Evolutionary conservation across 2,329 filamentous ascomycete species (phyloP).

Genomic region (Botrytis tulipae): DNA sequence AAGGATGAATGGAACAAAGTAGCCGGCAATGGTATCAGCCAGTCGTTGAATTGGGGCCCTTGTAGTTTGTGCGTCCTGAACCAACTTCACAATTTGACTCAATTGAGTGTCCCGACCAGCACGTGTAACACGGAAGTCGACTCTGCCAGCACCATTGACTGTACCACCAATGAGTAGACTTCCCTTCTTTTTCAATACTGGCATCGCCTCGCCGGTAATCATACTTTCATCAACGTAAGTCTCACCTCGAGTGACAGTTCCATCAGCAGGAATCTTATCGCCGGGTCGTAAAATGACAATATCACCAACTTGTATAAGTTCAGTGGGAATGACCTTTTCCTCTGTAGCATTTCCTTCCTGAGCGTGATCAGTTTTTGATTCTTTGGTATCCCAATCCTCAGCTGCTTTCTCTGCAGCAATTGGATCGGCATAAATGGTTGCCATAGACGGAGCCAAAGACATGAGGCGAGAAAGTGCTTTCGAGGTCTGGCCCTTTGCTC

Average conservation of each 20-base stretch:
- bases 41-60: constrained; percentile 92
- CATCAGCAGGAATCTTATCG: constrained; percentile 95
- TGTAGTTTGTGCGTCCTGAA: constrained; percentile 93
- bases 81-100: constrained; percentile 96
- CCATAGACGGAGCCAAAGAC: constrained; percentile 95
- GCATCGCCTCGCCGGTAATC: constrained; percentile 97
- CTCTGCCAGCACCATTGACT: constrained; percentile 86
- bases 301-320: constrained; percentile 90
- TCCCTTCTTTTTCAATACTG: constrained; percentile 83
- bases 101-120: constrained; percentile 94
- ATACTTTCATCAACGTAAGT: constrained; percentile 97
- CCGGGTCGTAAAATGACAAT: constrained; percentile 90
- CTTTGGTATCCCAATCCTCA: constrained; percentile 66
- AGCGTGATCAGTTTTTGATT: constrained; percentile 46
- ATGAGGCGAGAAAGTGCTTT: constrained; percentile 90
- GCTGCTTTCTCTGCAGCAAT: constrained; percentile 90
- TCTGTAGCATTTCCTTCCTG: constrained; percentile 63
- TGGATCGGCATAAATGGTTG: constrained; percentile 91
- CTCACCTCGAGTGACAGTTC: constrained; percentile 80
- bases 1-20: constrained; percentile 90
- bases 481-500: constrained; percentile 93
- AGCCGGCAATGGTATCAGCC: constrained; percentile 86
- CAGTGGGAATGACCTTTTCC: constrained; percentile 84
- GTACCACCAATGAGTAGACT: constrained; percentile 85
- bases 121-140: constrained; percentile 89